phyloP scores from a whole-genome alignment of 257 asterid species.

The Asclepias syriaca region DNA sequence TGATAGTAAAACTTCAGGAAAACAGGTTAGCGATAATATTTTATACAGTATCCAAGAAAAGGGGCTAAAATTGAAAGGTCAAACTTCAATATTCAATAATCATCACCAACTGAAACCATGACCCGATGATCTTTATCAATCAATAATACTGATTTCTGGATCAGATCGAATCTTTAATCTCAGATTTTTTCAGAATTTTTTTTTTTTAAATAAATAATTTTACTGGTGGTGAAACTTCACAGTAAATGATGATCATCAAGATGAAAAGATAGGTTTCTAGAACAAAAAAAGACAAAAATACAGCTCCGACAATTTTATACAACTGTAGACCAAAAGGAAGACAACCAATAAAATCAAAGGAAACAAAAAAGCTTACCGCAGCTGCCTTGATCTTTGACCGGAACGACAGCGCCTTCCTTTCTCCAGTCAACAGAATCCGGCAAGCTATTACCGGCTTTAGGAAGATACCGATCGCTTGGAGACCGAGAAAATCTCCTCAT shows the following conservation, averaged over 20 bases:
- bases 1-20: neutral
- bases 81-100: neutral
- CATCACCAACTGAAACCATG: neutral
- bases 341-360: neutral
- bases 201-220: too few relatives aligned
- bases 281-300: neutral
- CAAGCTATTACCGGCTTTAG: slow-evolving; percentile 42
- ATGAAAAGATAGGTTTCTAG: neutral
- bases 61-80: neutral
- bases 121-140: neutral
- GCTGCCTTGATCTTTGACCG: slow-evolving; percentile 70
- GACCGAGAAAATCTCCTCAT: slow-evolving; percentile 25
- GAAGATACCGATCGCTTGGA: slow-evolving; percentile 39
- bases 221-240: neutral
- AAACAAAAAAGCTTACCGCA: slow-evolving; percentile 45
- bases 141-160: neutral
- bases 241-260: neutral
- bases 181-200: too few relatives aligned
- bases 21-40: neutral
- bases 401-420: slow-evolving; percentile 56
- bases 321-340: neutral
- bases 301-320: neutral
- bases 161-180: neutral
- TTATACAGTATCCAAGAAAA: neutral
- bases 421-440: slow-evolving; percentile 91